Base-by-base conservation (phyloP, 139 green algal genomes). In the Haematococcus lacustris region DNA sequence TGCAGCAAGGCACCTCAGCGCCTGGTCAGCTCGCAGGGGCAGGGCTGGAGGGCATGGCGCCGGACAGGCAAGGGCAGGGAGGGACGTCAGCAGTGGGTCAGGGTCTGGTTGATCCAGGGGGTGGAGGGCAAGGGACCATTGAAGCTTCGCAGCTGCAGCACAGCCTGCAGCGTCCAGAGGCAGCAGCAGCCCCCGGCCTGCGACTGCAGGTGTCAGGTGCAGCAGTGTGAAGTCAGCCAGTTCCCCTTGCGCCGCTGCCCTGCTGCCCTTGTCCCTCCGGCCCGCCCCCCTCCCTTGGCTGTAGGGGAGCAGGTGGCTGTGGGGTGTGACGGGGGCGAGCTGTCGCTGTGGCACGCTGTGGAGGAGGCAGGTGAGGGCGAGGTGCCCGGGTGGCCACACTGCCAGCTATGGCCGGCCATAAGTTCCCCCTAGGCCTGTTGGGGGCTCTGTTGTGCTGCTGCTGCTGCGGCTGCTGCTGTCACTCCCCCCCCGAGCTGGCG, bases 271-370 rank as follows among this genome's bases (percentile, higher is more conserved):
- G 32, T 47, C 9, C 9, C 26, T 6, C 28, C 47, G 17, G n/a
- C 6, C 33, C 23, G 30, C 38, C 17, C 43, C 21, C 23, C 23
- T 25, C 47, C 6, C 23, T 26, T 4, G 33, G 0, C 50, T 43
- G 38, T 78, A 92, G 91, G 91, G 23, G 73, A 86, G 30, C 51
- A 80, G 13, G 80, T 97, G 50, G 93, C 83, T 0, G 91, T 82
- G 35, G 89, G 76, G n/a, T 91, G 91, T 51, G 93, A 97, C 66
- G 77, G 78, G 5, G 92, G 90, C 0, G 88, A 97, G 77, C 64
- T 95, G 53, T 66, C 91, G 40, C 73, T 97, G n/a, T 97, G 91
- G 91, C 68, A n/a, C 21, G 41, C 33, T 25, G 35, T 71, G 39
- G 73, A 70, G 2, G 64, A n/a, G 17, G 64, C 61, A 28, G 68